A percentile compares a stretch with the other conserved stretches of the same genome.
These are phyloP conservation scores for Eremochloa ophiuroides DNA, from an alignment of 176 grass and related monocot genomes.

Conservation along the genomic window DNA sequence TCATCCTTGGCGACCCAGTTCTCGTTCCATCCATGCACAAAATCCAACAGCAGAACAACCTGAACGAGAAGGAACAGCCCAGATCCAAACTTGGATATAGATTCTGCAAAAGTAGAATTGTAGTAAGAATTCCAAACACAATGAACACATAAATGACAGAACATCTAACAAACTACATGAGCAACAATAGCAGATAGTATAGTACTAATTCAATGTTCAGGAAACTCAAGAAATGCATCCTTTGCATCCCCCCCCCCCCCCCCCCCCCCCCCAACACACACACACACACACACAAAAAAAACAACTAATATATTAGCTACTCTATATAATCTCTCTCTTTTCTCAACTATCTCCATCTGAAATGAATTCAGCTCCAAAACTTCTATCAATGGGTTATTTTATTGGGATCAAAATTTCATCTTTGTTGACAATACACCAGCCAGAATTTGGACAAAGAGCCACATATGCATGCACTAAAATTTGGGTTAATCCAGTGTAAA, in stretches of 20 bases:
- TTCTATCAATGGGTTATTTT: not conserved
- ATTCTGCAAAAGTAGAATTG: conserved; percentile 53
- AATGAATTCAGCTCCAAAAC: not conserved
- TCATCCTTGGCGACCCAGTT: conserved; percentile 97
- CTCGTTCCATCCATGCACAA: conserved; percentile 97
- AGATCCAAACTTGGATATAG: conserved; percentile 92
- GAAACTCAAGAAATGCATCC: not conserved
- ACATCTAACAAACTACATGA: not conserved
- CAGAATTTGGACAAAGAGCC: not conserved
- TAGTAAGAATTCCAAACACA: conserved; percentile 2
- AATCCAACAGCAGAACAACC: conserved; percentile 93
- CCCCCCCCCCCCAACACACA: no score
- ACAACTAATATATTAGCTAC: not conserved
- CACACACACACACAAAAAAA: no score
- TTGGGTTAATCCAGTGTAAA: not conserved
- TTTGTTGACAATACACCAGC: not conserved
- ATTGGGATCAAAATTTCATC: not conserved
- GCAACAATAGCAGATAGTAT: not conserved
- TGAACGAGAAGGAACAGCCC: conserved; percentile 97
- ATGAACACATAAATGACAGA: not conserved
- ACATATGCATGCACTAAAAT: not conserved
- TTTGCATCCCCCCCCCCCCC: no score
- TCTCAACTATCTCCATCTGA: not conserved
- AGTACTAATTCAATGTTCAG: not conserved
- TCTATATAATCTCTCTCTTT: not conserved